These are phyloP conservation scores for Podaxis carcinomalis DNA, from an alignment of 768 basidiomycete species.

Conservation along the genomic window DNA sequence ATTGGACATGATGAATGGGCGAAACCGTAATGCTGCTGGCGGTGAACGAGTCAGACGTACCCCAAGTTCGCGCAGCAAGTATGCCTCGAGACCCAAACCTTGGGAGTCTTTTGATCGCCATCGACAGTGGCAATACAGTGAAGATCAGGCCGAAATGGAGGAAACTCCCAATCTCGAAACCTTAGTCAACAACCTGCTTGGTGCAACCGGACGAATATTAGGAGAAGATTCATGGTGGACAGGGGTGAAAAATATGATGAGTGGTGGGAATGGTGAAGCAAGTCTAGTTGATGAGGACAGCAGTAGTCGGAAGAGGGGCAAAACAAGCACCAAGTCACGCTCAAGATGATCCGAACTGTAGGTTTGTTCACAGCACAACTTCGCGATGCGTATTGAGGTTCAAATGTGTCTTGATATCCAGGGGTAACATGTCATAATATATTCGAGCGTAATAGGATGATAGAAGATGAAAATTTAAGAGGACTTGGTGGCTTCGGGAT, in stretches of 20 bases:
- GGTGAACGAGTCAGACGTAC: constrained; percentile 17
- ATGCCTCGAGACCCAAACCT: constrained; percentile 32
- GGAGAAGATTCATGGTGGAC: constrained; percentile 16
- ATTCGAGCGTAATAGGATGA: background rate
- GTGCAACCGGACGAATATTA: constrained; percentile 20
- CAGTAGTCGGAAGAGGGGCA: background rate
- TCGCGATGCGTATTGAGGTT: background rate
- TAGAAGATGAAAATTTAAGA: constrained; percentile 8
- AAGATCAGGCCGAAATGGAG: constrained; percentile 20
- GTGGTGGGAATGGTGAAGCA: background rate
- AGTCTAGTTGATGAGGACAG: constrained; percentile 22
- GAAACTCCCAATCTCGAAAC: constrained; percentile 28
- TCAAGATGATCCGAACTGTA: constrained; percentile 21
- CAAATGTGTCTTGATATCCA: background rate
- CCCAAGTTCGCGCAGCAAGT: constrained; percentile 13
- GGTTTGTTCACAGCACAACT: background rate
- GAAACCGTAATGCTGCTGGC: constrained; percentile 25
- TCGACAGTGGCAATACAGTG: constrained; percentile 49
- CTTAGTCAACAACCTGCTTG: constrained; percentile 42
- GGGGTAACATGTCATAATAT: constrained; percentile 2
- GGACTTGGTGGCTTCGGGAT: constrained; percentile 30
- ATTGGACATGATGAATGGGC: constrained; percentile 31
- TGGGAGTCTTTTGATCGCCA: constrained; percentile 70
- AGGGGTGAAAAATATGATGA: background rate
- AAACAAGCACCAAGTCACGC: constrained; percentile 20